A percentile compares a stretch with the other conserved stretches of the same genome.
These are phyloP conservation scores for Pythium vanterpoolii DNA, from an alignment of 352 stramenopile species.

Conservation along the genomic window DNA sequence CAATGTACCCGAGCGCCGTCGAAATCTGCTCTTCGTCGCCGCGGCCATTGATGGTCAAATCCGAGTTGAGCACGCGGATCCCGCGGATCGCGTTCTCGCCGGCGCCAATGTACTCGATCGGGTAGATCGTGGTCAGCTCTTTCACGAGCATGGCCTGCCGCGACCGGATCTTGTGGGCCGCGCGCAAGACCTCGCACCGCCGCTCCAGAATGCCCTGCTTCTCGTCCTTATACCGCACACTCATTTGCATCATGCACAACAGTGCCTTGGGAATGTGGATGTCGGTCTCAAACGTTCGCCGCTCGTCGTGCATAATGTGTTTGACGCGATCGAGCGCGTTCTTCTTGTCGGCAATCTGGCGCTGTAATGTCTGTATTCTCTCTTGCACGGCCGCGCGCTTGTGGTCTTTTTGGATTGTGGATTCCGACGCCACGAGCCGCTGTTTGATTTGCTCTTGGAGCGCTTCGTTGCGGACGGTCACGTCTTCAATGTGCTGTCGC, in stretches of 20 bases:
- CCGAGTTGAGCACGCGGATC: constrained; percentile 72
- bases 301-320: constrained; percentile 69
- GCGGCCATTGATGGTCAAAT: constrained; percentile 50
- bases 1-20: constrained; percentile 82
- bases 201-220: constrained; percentile 74
- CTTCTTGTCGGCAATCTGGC: constrained; percentile 53
- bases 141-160: constrained; percentile 77
- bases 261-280: constrained; percentile 80
- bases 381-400: constrained; percentile 41
- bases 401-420: constrained; percentile 44
- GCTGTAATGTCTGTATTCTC: constrained; percentile 43
- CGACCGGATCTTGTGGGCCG: constrained; percentile 80
- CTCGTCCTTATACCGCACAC: constrained; percentile 79
- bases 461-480: constrained; percentile 37
- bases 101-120: constrained; percentile 77
- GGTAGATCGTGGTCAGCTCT: constrained; percentile 73
- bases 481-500: constrained; percentile 43
- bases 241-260: constrained; percentile 78
- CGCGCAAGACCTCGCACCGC: constrained; percentile 69
- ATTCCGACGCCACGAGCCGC: constrained; percentile 36
- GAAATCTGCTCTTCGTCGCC: constrained; percentile 79
- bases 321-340: constrained; percentile 54
- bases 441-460: constrained; percentile 56
- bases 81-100: constrained; percentile 81
- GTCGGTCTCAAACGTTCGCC: constrained; percentile 72